Percentiles rank a stretch among this genome's conserved stretches.
Conservation (phyloP, 805 yeast genomes). For the Lipomyces starkeyi region DNA sequence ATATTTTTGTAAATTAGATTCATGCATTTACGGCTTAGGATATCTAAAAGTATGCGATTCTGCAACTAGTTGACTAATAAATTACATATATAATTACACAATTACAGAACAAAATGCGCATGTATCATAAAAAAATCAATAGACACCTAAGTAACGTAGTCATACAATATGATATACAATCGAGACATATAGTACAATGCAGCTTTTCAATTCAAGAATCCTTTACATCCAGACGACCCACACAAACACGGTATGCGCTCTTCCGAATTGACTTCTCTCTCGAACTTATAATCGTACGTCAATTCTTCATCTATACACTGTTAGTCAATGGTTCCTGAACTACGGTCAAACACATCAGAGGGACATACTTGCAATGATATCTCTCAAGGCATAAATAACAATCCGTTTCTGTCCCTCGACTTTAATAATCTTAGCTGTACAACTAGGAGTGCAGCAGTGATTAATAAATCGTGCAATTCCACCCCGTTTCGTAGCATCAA, state of each 20-base stretch:
- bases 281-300: constrained; percentile 96
- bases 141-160: neutral
- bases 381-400: constrained; percentile 90
- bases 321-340: constrained; percentile 12
- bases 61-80: neutral
- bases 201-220: constrained; percentile 71
- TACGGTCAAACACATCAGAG: neutral
- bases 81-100: neutral
- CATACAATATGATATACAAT: neutral
- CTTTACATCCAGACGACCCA: constrained; percentile 95
- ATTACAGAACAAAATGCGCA: neutral
- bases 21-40: neutral
- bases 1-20: neutral
- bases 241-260: constrained; percentile 70
- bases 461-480: constrained; percentile 97
- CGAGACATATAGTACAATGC: neutral
- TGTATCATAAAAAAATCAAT: neutral
- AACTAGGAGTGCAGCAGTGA: constrained; percentile 96
- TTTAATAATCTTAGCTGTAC: constrained; percentile 94
- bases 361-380: constrained; percentile 79
- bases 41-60: neutral
- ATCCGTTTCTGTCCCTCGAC: constrained; percentile 93
- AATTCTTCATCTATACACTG: constrained; percentile 59
- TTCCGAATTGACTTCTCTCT: constrained; percentile 52
- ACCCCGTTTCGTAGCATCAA: constrained; percentile 97